Base-by-base conservation (phyloP, 345 rosid species). In the Salix dunnii region DNA sequence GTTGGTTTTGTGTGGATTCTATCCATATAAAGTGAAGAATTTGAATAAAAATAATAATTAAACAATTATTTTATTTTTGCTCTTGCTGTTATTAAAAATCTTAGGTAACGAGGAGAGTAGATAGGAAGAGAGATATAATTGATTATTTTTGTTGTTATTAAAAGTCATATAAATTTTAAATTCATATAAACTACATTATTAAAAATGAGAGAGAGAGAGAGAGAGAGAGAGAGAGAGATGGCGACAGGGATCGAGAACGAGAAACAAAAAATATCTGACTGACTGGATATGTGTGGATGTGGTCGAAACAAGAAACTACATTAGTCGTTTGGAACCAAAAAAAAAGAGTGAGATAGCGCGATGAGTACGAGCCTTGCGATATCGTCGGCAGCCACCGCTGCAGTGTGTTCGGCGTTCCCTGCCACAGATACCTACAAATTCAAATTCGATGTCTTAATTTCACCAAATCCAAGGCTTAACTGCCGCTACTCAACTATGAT, bases 341-440 rank as follows among this genome's bases (percentile, higher is more conserved):
- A 10, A 0, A 70, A 46, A 64, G 12, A 0, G 27, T 12, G 23
- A 8, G 2, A 5, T 30, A n/a, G 62, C 2, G 63, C 70, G 79
- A 76, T 58, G 17, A 30, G 74, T 31, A 21, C 74, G 33, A n/a
- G 61, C 33, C 12, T 70, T 48, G 62, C 48, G 62, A 61, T 76
- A 43, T 61, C 73, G 58, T 76, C 78, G 60, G 61, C 61, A 11
- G 68, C 46, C 7, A 21, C 70, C 30, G 13, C 25, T 23, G 30
- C 63, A 43, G 36, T 49, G n/a, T 30, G 61, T 74, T 46, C 77
- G 33, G 31, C 40, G 33, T 31, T 40, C 42, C 31, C n/a, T 60
- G 9, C 23, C 31, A 6, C 31, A 12, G 74, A 51, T 31, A 51
- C 11, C 25, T 11, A 13, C 61, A 12, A 40, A n/a, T 30, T 10